These are phyloP conservation scores for Kwoniella sp. DNA, from an alignment of 768 basidiomycete genomes.

Conservation along the genomic window DNA sequence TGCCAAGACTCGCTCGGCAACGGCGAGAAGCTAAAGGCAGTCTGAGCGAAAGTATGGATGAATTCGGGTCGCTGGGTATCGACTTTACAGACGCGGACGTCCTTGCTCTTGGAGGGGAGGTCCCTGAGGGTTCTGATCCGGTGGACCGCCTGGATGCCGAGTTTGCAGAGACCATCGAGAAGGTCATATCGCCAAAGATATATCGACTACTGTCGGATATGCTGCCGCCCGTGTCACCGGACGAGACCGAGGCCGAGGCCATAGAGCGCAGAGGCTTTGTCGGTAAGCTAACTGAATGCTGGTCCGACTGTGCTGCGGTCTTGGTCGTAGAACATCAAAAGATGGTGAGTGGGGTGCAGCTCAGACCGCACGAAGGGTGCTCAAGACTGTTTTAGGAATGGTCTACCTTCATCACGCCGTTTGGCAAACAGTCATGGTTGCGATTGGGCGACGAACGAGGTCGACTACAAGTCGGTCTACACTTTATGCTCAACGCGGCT, in stretches of 20 bases:
- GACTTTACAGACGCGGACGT: slow-evolving; percentile 63
- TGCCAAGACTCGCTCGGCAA: slow-evolving; percentile 52
- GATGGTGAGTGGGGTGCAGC: slow-evolving; percentile 25
- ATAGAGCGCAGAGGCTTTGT: slow-evolving; percentile 50
- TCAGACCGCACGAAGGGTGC: background rate
- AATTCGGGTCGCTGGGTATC: slow-evolving; percentile 61
- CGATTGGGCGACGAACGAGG: slow-evolving; percentile 57
- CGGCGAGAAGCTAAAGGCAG: slow-evolving; percentile 48
- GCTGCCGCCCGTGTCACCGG: slow-evolving; percentile 47
- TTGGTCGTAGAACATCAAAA: slow-evolving; percentile 54
- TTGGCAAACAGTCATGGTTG: slow-evolving; percentile 58
- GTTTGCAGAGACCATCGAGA: slow-evolving; percentile 58
- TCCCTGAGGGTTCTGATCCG: slow-evolving; percentile 28
- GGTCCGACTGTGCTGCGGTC: slow-evolving; percentile 67
- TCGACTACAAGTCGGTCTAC: slow-evolving; percentile 61
- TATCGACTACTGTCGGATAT: slow-evolving; percentile 58
- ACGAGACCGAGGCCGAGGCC: slow-evolving; percentile 15
- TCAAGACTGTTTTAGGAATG: slow-evolving; percentile 56
- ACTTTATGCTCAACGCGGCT: slow-evolving; percentile 55
- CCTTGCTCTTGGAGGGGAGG: slow-evolving; percentile 57
- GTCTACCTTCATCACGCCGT: slow-evolving; percentile 58
- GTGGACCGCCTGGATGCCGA: slow-evolving; percentile 54
- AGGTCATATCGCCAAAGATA: slow-evolving; percentile 57
- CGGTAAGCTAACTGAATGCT: slow-evolving; percentile 64
- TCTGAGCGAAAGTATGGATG: slow-evolving; percentile 71